Evolutionary conservation across 2,329 filamentous ascomycete species (phyloP).

Genomic region (Piedraia hortae): DNA sequence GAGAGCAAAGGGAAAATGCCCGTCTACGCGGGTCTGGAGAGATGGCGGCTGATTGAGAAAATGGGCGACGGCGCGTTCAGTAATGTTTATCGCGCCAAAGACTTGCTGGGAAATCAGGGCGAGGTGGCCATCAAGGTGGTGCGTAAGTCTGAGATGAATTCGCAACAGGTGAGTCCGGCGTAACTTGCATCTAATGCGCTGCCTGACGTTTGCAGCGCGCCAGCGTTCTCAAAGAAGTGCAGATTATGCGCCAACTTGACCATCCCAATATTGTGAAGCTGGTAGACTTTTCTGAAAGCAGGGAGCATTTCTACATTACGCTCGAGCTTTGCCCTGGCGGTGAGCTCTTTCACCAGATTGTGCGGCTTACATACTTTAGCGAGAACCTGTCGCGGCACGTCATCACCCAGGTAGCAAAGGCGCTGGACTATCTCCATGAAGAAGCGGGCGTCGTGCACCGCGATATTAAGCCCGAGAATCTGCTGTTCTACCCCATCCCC

Average conservation of each 20-base stretch:
- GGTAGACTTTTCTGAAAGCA: constrained; percentile 76
- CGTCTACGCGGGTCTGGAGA: constrained; percentile 54
- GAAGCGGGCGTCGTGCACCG: constrained; percentile 88
- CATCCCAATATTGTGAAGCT: constrained; percentile 91
- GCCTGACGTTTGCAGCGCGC: constrained; percentile 35
- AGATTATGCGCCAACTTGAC: constrained; percentile 92
- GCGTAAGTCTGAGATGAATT: constrained; percentile 97
- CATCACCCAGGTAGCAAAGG: constrained; percentile 82
- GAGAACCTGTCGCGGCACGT: constrained; percentile 86
- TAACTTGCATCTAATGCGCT: constrained; percentile 1
- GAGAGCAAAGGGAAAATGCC: constrained; percentile 66
- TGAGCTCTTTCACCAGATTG: constrained; percentile 95
- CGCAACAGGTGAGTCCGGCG: constrained; percentile 59
- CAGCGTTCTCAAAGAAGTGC: constrained; percentile 94
- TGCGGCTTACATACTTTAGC: constrained; percentile 93
- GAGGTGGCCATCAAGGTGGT: constrained; percentile 97
- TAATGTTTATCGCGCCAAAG: constrained; percentile 80
- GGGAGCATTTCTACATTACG: constrained; percentile 92
- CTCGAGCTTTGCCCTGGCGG: constrained; percentile 85
- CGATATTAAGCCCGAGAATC: constrained; percentile 95
- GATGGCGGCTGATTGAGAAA: constrained; percentile 74
- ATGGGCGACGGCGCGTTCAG: constrained; percentile 99
- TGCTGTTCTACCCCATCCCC: constrained; percentile 70
- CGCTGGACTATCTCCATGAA: constrained; percentile 79
- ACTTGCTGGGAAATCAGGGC: constrained; percentile 39